Evolutionary conservation across 2,329 filamentous ascomycete genomes (phyloP).

Genomic region (Fusarium sp.): DNA sequence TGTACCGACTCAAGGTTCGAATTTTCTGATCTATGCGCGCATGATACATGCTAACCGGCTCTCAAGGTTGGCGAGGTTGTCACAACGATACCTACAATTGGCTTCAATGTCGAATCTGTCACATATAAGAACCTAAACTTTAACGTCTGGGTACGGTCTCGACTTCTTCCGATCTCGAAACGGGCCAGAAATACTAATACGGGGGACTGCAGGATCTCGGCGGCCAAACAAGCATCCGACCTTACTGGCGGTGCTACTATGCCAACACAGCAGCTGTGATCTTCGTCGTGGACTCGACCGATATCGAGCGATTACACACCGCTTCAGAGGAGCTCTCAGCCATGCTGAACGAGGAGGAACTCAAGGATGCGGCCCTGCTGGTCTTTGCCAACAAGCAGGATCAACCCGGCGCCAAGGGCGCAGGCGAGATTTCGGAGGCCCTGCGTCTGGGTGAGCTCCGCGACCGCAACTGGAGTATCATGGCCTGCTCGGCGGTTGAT

Average conservation of each 20-base stretch:
- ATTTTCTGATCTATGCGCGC: not conserved
- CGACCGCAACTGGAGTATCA: conserved; percentile 99
- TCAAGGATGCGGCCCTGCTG: conserved; percentile 89
- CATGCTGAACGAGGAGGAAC: conserved; percentile 97
- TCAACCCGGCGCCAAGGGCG: conserved; percentile 95
- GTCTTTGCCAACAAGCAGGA: conserved; percentile 99
- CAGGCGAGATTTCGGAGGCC: conserved; percentile 95
- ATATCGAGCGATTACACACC: conserved; percentile 93
- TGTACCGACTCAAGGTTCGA: conserved; percentile 92
- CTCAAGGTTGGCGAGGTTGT: conserved; percentile 95
- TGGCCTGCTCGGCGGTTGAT: conserved; percentile 96
- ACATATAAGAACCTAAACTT: conserved; percentile 99
- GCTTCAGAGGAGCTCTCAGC: conserved; percentile 92
- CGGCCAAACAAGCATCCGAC: conserved; percentile 97
- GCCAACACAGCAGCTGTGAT: conserved; percentile 98
- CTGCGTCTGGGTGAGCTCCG: conserved; percentile 89
- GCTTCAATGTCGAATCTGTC: conserved; percentile 99
- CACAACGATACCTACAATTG: conserved; percentile 98
- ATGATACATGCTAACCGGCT: conserved; percentile 25
- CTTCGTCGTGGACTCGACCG: conserved; percentile 98
- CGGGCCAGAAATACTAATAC: conserved; percentile 13
- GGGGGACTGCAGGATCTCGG: conserved; percentile 77
- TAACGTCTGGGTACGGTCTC: conserved; percentile 87
- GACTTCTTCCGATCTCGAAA: not conserved
- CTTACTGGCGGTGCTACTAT: conserved; percentile 99